Base-by-base conservation (phyloP, 306 rosid species). In the Cicer bijugum region DNA sequence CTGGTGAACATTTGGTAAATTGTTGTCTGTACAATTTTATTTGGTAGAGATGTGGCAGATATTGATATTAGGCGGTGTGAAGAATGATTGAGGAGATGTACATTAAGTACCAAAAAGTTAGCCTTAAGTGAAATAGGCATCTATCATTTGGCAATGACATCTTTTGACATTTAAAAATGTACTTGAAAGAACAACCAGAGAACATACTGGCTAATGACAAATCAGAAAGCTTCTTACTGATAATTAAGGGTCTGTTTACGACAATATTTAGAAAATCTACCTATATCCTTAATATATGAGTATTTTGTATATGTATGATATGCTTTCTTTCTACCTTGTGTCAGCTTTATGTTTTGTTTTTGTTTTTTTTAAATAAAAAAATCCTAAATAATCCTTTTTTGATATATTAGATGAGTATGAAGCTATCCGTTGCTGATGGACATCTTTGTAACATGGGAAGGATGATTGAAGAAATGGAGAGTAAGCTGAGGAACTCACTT, bases 381-480 rank as follows among this genome's bases (percentile, higher is more conserved):
- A 43, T 68, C 56, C 78, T 77, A 33, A 23, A 19, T 63, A 39
- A 59, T 51, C 43, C 69, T 43, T 40, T 61, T 33, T 42, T 57
- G 75, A 9, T 70, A 14, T 77, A 47, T 20, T 78, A 94, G 98
- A 94, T 94, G 98, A 89, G 43, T 80, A 89, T 94, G 98, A 86
- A 62, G 75, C 89, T 91, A 61, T 79, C 97, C 44, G 81, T 88
- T 70, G 84, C 91, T 12, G 98, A 94, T 55, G 98, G 97, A 44
- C 97, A 94, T 89, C 84, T 94, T 19, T 94, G 95, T 78, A 94
- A 91, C 82, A 94, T 94, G 96, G 98, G 98, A 79, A 86, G 90
- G 81, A 94, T 94, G 98, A 94, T 94, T 28, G 96, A 94, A 88
- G 98, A 94, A 84, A 94, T 94, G 98, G 98, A 94, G 85, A 76